Evolutionary conservation across 805 yeast genomes (phyloP).

Genomic region (Candida andamanensis): DNA sequence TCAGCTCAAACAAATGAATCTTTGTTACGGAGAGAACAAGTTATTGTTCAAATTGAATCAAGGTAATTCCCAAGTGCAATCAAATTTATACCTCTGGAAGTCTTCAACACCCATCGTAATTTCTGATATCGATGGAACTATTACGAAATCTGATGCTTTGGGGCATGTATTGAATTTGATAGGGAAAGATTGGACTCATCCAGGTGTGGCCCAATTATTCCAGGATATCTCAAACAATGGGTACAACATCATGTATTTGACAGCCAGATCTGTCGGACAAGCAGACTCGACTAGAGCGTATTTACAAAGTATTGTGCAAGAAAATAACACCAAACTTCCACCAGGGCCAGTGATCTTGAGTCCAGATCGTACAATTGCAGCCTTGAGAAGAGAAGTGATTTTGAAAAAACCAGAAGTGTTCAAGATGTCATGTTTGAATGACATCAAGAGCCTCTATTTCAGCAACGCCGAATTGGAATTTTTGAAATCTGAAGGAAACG

Average conservation of each 20-base stretch:
- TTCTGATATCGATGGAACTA: conserved; percentile 96
- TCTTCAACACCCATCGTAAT: conserved; percentile 84
- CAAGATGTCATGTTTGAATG: conserved; percentile 93
- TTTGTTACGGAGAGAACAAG: conserved; percentile 75
- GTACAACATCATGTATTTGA: conserved; percentile 86
- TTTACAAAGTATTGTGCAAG: conserved; percentile 69
- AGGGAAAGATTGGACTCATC: conserved; percentile 97
- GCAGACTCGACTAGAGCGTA: conserved; percentile 90
- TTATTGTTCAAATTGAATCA: conserved; percentile 74
- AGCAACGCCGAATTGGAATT: conserved; percentile 2
- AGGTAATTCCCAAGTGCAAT: conserved; percentile 70
- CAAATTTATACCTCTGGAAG: conserved; percentile 81
- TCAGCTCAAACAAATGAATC: conserved; percentile 67
- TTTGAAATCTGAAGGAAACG: conserved; percentile 4
- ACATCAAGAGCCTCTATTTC: conserved; percentile 68
- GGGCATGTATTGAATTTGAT: conserved; percentile 92
- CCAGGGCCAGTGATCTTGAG: conserved; percentile 90
- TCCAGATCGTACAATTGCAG: conserved; percentile 96
- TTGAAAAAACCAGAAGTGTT: conserved; percentile 96
- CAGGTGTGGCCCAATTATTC: conserved; percentile 88
- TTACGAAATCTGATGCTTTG: conserved; percentile 94
- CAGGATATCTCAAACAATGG: conserved; percentile 86
- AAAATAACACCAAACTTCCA: conserved; percentile 67
- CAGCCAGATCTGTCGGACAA: conserved; percentile 93
- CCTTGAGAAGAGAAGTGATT: conserved; percentile 85